Evolutionary conservation across 1,284 basidiomycete species (phyloP).

Genomic region (Austroboletus novae-zelandiae): DNA sequence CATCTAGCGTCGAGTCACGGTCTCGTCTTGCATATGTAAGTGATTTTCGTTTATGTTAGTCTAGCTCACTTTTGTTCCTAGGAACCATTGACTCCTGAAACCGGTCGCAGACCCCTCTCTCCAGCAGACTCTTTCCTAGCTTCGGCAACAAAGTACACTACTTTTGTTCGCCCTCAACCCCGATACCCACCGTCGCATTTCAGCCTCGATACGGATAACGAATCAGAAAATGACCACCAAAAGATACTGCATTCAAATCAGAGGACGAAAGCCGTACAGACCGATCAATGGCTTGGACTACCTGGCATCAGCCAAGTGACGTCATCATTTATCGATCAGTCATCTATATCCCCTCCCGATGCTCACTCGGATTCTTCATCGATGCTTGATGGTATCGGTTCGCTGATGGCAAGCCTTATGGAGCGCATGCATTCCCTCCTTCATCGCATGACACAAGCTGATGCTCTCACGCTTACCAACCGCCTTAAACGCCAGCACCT

Average conservation of each 20-base stretch:
- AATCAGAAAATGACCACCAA: slow-evolving; percentile 35
- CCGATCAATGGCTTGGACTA: slow-evolving; percentile 46
- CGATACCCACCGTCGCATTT: slow-evolving; percentile 38
- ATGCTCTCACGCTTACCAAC: slow-evolving; percentile 85
- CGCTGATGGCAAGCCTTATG: slow-evolving; percentile 60
- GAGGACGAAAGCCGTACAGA: slow-evolving; percentile 70
- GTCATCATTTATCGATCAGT: slow-evolving; percentile 41
- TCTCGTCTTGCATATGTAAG: slow-evolving; percentile 42
- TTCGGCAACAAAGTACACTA: slow-evolving; percentile 42
- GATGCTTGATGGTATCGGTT: slow-evolving; percentile 49
- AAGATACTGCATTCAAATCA: slow-evolving; percentile 38
- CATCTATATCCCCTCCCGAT: slow-evolving; percentile 51
- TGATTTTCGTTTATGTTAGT: slow-evolving; percentile 2
- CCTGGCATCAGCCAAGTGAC: slow-evolving; percentile 33
- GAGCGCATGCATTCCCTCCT: slow-evolving; percentile 72
- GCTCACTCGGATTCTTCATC: slow-evolving; percentile 69
- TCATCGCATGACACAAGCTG: slow-evolving; percentile 73
- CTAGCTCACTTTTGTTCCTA: slow-evolving; percentile 24
- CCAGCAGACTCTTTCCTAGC: slow-evolving; percentile 49
- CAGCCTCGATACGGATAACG: slow-evolving; percentile 50
- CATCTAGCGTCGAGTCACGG: slow-evolving; percentile 36
- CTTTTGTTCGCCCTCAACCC: slow-evolving; percentile 39
- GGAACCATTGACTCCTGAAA: slow-evolving; percentile 65
- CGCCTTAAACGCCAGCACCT: slow-evolving; percentile 91
- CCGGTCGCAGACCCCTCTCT: slow-evolving; percentile 52